phyloP scores from a whole-genome alignment of 2,329 filamentous ascomycete genomes.

The Dothideomycetes sp. region DNA sequence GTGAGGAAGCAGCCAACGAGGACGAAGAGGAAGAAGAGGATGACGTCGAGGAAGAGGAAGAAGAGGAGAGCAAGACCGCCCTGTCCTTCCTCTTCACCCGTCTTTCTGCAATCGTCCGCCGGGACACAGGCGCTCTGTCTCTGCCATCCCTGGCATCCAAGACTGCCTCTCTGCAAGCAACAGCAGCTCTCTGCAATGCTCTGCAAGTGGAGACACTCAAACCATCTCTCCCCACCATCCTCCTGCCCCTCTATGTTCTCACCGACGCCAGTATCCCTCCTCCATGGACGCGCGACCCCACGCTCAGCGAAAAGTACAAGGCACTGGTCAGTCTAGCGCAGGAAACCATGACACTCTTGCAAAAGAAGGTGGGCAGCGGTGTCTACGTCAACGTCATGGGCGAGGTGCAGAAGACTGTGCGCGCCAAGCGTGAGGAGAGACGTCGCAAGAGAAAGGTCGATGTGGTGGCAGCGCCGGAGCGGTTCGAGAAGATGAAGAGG shows the following conservation, averaged over 20 bases:
- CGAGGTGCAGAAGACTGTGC: conserved; percentile 62
- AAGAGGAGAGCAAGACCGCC: conserved; percentile 31
- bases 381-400: conserved; percentile 67
- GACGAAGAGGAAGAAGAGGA: conserved; percentile 33
- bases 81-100: conserved; percentile 70
- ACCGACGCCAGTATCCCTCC: conserved; percentile 65
- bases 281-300: conserved; percentile 40
- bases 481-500: conserved; percentile 65
- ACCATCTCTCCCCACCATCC: conserved; percentile 52
- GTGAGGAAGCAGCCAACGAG: no score
- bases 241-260: conserved; percentile 67
- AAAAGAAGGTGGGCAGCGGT: conserved; percentile 72
- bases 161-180: conserved; percentile 60
- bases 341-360: conserved; percentile 69
- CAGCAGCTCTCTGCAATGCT: conserved; percentile 57
- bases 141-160: conserved; percentile 60
- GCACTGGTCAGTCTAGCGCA: conserved; percentile 59
- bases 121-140: conserved; percentile 49
- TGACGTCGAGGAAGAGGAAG: conserved; percentile 21
- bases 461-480: conserved; percentile 72
- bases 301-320: conserved; percentile 60
- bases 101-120: conserved; percentile 66
- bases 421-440: conserved; percentile 59
- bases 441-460: conserved; percentile 75
- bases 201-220: conserved; percentile 47